Evolutionary conservation across 306 rosid species (phyloP).

Genomic region (Vachellia pachyceras): DNA sequence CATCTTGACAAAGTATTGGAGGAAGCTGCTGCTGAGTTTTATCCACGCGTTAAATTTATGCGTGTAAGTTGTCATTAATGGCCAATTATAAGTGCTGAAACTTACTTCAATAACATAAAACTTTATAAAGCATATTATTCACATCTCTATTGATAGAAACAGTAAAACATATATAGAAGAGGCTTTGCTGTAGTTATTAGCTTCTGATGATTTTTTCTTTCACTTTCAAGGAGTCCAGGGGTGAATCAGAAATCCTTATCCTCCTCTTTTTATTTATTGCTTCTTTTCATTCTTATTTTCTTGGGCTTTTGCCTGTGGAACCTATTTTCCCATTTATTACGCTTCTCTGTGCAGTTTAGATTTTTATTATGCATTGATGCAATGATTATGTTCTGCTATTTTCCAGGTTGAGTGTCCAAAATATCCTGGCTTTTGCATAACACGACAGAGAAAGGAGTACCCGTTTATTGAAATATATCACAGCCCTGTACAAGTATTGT

Average conservation of each 20-base stretch:
- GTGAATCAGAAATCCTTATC: too few relatives aligned
- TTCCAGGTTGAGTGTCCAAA: constrained; percentile 98
- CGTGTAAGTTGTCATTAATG: constrained; percentile 59
- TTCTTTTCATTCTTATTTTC: constrained; percentile 7
- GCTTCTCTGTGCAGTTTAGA: not conserved
- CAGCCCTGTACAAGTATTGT: constrained; percentile 76
- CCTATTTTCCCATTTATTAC: not conserved
- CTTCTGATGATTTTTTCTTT: not conserved
- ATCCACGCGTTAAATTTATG: constrained; percentile 83
- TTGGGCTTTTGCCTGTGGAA: not conserved
- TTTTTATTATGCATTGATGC: constrained; percentile 16
- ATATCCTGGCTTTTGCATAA: constrained; percentile 90
- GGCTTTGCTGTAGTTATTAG: not conserved
- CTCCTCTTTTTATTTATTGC: not conserved
- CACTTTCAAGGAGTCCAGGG: not conserved
- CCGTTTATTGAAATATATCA: constrained; percentile 87
- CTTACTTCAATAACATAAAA: constrained; percentile 14
- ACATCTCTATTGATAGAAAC: constrained; percentile 1
- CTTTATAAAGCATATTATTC: not conserved
- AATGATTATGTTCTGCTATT: constrained; percentile 30
- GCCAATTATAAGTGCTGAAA: not conserved
- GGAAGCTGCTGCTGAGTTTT: constrained; percentile 86
- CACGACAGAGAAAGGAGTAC: constrained; percentile 88
- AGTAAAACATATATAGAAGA: constrained; percentile 5
- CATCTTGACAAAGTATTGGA: constrained; percentile 85